Base-by-base conservation (phyloP, 139 green algal species). In the Chlorokybus atmophyticus region DNA sequence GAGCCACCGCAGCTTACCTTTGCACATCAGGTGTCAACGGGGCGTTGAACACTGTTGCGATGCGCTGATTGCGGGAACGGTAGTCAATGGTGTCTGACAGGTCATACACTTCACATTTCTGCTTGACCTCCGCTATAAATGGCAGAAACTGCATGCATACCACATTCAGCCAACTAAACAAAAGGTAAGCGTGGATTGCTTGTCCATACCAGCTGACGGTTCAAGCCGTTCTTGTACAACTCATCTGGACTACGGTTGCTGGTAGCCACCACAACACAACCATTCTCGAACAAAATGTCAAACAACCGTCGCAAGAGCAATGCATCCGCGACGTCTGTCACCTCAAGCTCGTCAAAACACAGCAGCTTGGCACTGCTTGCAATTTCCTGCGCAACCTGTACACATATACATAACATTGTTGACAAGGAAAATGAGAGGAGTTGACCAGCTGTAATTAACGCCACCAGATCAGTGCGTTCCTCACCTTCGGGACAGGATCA, bases 211-310 rank as follows among this genome's bases (percentile, higher is more conserved):
- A 94, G 79, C 32, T 80, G 52, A n/a, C 89, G 70, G 73, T 97
- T 85, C 66, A 97, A 72, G 3, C 89, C 89, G 3, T 78, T 77
- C 66, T 94, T 79, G 60, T 97, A 97, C 50, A 97, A 71, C 6
- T 80, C 70, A 29, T 90, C 78, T 0, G 88, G 88, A 3, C 59
- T 60, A 4, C 85, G 59, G 65, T 85, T 85, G 51, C 59, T 82
- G 23, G 88, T 96, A 27, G 77, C 76, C 39, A 96, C 80, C 10
- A 94, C 67, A 1, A 54, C 30, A 21, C 29, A 39, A 7, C 54
- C 54, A 32, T 39, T 24, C n/a, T 32, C n/a, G 17, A 57, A 56
- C 24, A 64, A 30, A 6, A 24, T 28, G 24, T 70, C 62, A 23
- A 64, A 48, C 29, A 70, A 17, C 28, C 54, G 31, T 23, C 56